Evolutionary conservation across 1,284 basidiomycete species (phyloP).

Genomic region (Ceratobasidium sp.): DNA sequence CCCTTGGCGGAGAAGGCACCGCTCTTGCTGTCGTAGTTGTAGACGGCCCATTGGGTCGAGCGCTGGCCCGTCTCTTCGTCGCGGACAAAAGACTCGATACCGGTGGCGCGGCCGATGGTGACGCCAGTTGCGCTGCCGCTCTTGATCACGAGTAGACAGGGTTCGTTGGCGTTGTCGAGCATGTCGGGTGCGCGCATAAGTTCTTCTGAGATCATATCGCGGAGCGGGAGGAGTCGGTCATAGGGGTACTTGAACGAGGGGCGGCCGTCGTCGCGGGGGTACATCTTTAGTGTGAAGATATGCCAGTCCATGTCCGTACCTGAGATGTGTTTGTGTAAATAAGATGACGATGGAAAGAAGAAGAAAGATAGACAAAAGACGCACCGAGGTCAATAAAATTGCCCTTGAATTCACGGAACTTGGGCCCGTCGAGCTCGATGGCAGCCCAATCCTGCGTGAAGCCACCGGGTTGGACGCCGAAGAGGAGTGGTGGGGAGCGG

Average conservation of each 20-base stretch:
- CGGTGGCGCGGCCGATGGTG: conserved; percentile 52
- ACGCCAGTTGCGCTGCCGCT: conserved; percentile 55
- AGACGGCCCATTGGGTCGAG: too few species aligned
- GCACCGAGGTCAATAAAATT: conserved; percentile 53
- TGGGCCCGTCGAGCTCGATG: conserved; percentile 44
- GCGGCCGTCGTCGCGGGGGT: conserved; percentile 52
- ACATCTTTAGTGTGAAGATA: too few species aligned
- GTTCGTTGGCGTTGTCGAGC: conserved; percentile 53
- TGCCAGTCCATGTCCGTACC: too few species aligned
- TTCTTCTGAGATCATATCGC: conserved; percentile 53
- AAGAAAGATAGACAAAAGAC: conserved; percentile 48
- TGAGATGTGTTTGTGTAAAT: too few species aligned
- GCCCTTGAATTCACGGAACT: conserved; percentile 39
- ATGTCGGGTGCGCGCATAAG: conserved; percentile 54
- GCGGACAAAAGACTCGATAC: conserved; percentile 46
- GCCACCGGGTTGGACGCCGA: conserved; percentile 48
- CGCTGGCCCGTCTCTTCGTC: too few species aligned
- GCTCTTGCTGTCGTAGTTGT: background rate
- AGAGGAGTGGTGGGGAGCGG: conserved; percentile 52
- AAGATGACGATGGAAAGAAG: too few species aligned
- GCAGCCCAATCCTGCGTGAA: conserved; percentile 47
- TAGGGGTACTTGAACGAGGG: conserved; percentile 52
- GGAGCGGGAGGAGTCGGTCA: conserved; percentile 54
- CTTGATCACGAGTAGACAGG: conserved; percentile 57
- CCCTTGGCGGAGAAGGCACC: conserved; percentile 31